Evolutionary conservation across 805 yeast species (phyloP).

Genomic region (Millerago galiae): DNA sequence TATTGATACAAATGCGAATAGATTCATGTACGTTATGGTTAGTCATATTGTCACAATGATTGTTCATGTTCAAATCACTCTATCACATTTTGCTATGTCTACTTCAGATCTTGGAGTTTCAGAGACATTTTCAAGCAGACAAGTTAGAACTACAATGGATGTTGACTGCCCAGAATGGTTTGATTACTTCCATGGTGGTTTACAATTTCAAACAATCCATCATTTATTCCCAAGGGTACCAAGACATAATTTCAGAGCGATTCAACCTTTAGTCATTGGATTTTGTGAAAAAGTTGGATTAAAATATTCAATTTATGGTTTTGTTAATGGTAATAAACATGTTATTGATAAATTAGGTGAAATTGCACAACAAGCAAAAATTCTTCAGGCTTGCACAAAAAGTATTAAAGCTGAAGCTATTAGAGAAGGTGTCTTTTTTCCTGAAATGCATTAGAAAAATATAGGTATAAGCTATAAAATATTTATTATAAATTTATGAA

Average conservation of each 20-base stretch:
- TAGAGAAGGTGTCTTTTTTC: slow-evolving; percentile 20
- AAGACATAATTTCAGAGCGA: slow-evolving; percentile 74
- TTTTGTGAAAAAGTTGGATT: slow-evolving; percentile 76
- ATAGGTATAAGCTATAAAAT: too few relatives aligned
- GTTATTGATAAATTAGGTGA: slow-evolving; percentile 67
- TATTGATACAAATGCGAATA: slow-evolving; percentile 46
- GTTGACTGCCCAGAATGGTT: slow-evolving; percentile 92
- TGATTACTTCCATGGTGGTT: slow-evolving; percentile 86
- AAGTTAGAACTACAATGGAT: slow-evolving; percentile 88
- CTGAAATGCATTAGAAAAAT: slow-evolving; percentile 4
- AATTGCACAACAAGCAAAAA: slow-evolving; percentile 71
- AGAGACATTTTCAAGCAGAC: slow-evolving; percentile 75
- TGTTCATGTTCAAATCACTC: slow-evolving; percentile 88
- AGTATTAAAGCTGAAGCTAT: slow-evolving; percentile 50
- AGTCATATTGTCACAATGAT: slow-evolving; percentile 82
- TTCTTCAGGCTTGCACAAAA: slow-evolving; percentile 66
- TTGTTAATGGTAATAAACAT: slow-evolving; percentile 66
- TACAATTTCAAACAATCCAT: slow-evolving; percentile 87
- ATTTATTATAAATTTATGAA: too few relatives aligned
- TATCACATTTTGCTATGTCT: slow-evolving; percentile 91
- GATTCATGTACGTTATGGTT: slow-evolving; percentile 57
- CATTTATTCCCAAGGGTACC: slow-evolving; percentile 88
- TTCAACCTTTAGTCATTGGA: slow-evolving; percentile 63
- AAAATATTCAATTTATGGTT: slow-evolving; percentile 78
- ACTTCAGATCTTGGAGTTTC: slow-evolving; percentile 78